These are phyloP conservation scores for Hirschfeldia incana DNA, from an alignment of 345 rosid species.

Conservation along the genomic window DNA sequence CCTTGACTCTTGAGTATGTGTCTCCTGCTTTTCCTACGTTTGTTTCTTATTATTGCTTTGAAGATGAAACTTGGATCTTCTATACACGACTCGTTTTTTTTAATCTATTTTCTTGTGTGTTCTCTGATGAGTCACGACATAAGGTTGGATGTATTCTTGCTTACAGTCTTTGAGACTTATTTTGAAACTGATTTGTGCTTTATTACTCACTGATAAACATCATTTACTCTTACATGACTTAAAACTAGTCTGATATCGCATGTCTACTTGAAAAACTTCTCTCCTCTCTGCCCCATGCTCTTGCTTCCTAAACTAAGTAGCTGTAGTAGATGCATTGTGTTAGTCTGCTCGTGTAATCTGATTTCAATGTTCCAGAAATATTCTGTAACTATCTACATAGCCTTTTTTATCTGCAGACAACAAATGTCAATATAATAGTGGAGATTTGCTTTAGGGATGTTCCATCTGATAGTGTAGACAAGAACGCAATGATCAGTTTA, in stretches of 20 bases:
- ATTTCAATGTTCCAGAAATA: neutral
- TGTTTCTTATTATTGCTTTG: neutral
- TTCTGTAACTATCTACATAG: neutral
- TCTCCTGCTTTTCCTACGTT: neutral
- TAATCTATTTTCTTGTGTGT: neutral
- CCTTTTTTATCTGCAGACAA: neutral
- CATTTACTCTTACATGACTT: neutral
- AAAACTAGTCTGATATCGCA: neutral
- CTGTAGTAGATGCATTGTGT: neutral
- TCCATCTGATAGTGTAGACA: neutral
- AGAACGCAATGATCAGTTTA: neutral
- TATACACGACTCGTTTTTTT: neutral
- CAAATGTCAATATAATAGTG: neutral
- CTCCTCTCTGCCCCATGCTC: neutral
- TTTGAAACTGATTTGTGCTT: neutral
- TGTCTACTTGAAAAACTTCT: neutral
- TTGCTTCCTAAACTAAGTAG: neutral
- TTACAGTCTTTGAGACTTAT: neutral
- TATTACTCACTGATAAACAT: neutral
- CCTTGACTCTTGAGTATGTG: constrained; percentile 18
- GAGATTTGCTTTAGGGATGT: neutral
- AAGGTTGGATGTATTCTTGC: constrained; percentile 7
- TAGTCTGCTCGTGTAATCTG: neutral
- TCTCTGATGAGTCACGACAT: neutral
- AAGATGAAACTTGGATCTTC: constrained; percentile 20